phyloP scores from a whole-genome alignment of 495 filamentous ascomycete genomes.

The Neurospora sp. region DNA sequence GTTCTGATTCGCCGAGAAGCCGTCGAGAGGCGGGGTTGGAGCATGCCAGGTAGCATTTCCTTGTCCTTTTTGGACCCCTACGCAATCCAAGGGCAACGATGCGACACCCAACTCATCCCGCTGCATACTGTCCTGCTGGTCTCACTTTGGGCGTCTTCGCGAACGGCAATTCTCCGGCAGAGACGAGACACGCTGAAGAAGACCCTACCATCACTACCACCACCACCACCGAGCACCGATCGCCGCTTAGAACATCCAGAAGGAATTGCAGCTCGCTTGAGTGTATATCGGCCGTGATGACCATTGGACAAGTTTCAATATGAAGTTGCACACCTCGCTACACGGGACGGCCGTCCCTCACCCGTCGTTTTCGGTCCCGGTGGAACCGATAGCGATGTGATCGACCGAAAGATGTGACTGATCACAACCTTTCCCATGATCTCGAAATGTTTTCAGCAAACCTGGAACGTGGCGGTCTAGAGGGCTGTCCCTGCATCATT shows the following conservation, averaged over 20 bases:
- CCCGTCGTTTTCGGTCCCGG: background rate
- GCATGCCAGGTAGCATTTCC: background rate
- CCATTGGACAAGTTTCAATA: background rate
- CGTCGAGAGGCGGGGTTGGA: background rate
- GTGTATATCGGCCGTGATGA: background rate
- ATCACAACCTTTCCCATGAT: background rate
- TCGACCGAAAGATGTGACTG: background rate
- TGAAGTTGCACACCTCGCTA: background rate
- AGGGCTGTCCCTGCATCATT: background rate
- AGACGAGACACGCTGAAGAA: background rate
- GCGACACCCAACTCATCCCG: background rate
- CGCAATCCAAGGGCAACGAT: background rate
- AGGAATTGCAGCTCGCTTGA: background rate
- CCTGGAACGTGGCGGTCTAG: background rate
- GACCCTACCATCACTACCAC: background rate
- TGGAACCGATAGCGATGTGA: background rate
- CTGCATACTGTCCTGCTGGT: background rate
- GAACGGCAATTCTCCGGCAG: background rate
- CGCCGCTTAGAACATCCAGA: background rate
- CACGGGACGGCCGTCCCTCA: background rate
- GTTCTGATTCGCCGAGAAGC: background rate
- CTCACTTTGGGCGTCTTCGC: background rate
- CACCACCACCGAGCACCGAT: background rate
- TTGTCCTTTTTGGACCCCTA: background rate
- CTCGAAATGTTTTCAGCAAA: background rate